Conservation (phyloP, 2,329 filamentous ascomycete species). For the Dactylella cylindrospora region DNA sequence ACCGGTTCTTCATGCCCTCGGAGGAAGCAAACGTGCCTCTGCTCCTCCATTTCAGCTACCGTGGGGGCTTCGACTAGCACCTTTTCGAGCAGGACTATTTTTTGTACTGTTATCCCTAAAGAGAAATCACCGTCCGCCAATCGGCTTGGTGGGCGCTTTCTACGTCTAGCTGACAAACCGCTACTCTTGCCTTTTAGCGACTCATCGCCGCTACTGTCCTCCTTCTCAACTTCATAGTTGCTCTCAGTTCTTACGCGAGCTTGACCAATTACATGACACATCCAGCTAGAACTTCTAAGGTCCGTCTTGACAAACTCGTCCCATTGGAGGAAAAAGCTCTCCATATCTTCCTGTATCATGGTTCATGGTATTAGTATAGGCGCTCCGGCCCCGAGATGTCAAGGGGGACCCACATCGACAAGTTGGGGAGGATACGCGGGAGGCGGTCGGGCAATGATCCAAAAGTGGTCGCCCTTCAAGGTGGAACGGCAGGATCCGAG, state of each 20-base stretch:
- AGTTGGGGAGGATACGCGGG: slow-evolving; percentile 41
- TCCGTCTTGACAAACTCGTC: slow-evolving; percentile 43
- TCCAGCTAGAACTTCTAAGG: slow-evolving; percentile 34
- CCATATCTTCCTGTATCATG: slow-evolving; percentile 37
- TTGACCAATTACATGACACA: slow-evolving; percentile 40
- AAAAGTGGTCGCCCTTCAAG: slow-evolving; percentile 39
- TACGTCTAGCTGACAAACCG: slow-evolving; percentile 18
- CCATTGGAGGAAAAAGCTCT: slow-evolving; percentile 43
- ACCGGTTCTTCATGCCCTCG: slow-evolving; percentile 32
- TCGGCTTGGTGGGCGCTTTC: slow-evolving; percentile 25
- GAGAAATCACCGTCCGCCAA: slow-evolving; percentile 41
- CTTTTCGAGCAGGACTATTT: slow-evolving; percentile 43
- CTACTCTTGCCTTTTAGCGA: slow-evolving; percentile 30
- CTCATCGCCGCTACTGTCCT: slow-evolving; percentile 12
- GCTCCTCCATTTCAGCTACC: slow-evolving; percentile 36
- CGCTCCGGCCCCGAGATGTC: background rate
- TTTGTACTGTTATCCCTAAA: slow-evolving; percentile 42
- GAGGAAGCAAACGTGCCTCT: slow-evolving; percentile 36
- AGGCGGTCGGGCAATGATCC: slow-evolving; percentile 40
- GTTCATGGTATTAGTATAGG: background rate
- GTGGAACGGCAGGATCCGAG: slow-evolving; percentile 30
- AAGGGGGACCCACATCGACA: slow-evolving; percentile 33
- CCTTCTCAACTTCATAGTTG: slow-evolving; percentile 24
- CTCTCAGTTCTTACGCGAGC: slow-evolving; percentile 42
- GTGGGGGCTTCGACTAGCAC: slow-evolving; percentile 34